Evolutionary conservation across 768 basidiomycete genomes (phyloP), one percentile per base, ranked within the genome.

Genomic region (Phaeolepiota aurea): DNA sequence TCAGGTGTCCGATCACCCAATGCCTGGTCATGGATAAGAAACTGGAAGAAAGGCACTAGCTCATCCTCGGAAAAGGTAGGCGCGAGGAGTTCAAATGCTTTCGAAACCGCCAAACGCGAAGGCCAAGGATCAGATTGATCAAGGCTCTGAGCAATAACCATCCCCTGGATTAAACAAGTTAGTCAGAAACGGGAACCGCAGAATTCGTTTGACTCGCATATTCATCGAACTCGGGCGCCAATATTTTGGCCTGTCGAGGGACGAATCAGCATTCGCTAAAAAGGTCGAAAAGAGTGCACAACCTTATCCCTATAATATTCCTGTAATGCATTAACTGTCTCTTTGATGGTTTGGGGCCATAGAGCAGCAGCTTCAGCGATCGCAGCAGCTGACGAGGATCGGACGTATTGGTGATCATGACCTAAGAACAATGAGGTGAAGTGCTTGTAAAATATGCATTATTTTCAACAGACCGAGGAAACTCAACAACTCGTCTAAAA

Each of bases 211-310:
- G 14, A 63, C 83, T 34, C 40, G 91, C 90, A 59, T 86, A 99
- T 73, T 84, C 66, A 56, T 98, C 96, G 53, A 87, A 97, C 57
- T 96, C 89, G 0, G 93, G 92, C 3, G 82, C 81, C 3, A 94
- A 72, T 28, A 87, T 72, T 57, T 84, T 91, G 2, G 90, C 87
- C 85, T 87, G 42, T 4, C 32, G 41, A 32, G 25, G 48, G 37
- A 28, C 43, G 23, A 32, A 20, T 37, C 10, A 12, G 23, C 30
- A 16, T 2, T 15, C 30, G 16, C 18, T 22, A 15, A 21, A 23
- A 30, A 1, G 28, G 12, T 25, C 14, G 30, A 13, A 20, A 36
- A 15, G 33, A 38, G 32, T 35, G 11, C 11, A 57, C 18, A 32
- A 80, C 87, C 73, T 89, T 94, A 40, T 91, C 91, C 10, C 78